Conservation (phyloP, 805 yeast species). For the Lipomyces chichibuensis region DNA sequence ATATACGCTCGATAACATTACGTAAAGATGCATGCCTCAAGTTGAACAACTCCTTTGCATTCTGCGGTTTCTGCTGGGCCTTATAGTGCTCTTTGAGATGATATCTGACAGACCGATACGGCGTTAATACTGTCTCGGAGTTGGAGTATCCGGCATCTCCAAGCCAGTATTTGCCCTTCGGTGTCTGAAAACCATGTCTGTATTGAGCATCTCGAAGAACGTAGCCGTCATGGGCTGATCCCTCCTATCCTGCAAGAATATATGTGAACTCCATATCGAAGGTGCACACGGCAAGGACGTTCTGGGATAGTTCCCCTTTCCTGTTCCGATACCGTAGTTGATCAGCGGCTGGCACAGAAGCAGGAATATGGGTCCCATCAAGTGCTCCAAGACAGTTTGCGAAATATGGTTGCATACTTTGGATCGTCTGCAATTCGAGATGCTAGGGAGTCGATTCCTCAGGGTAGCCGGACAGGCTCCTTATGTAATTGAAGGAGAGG, state of each 20-base stretch:
- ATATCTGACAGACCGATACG: neutral
- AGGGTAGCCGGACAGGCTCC: neutral
- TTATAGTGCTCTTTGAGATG: neutral
- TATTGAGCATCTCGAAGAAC: neutral
- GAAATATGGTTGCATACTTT: neutral
- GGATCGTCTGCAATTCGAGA: neutral
- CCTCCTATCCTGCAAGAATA: neutral
- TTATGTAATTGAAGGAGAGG: neutral
- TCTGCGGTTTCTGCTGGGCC: neutral
- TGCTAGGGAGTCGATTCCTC: conserved; percentile 1
- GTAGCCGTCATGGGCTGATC: neutral
- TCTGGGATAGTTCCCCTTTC: neutral
- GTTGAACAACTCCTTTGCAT: conserved; percentile 1
- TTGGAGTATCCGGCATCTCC: neutral
- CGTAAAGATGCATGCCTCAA: neutral
- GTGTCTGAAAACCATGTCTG: neutral
- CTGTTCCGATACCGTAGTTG: neutral
- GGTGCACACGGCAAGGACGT: neutral
- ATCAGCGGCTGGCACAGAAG: neutral
- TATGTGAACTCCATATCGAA: neutral
- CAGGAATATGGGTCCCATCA: neutral
- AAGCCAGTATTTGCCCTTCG: neutral
- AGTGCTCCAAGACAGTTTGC: neutral
- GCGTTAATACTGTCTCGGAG: neutral
- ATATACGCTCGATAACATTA: neutral